Evolutionary conservation across 805 yeast species (phyloP).

Genomic region (Priceomyces fermenticarens): DNA sequence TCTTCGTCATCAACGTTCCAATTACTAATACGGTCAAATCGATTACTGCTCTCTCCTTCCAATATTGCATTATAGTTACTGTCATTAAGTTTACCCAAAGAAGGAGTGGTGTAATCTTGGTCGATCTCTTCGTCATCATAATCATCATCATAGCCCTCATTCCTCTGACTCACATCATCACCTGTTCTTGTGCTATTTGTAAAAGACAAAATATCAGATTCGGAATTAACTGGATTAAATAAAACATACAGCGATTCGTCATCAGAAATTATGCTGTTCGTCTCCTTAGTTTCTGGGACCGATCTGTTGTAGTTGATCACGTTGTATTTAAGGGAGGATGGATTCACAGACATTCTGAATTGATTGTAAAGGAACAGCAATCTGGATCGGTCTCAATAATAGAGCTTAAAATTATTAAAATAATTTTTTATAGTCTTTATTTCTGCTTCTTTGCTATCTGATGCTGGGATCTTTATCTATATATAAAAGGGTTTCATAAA

Average conservation of each 20-base stretch:
- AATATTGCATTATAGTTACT: slow-evolving; percentile 3
- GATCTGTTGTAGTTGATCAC: slow-evolving; percentile 1
- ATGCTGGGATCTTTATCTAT: too few relatives aligned
- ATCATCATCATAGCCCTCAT: slow-evolving; percentile 5
- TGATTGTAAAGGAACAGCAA: too few relatives aligned
- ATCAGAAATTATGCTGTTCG: slow-evolving; percentile 18
- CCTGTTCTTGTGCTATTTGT: slow-evolving; percentile 16
- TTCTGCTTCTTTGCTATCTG: too few relatives aligned
- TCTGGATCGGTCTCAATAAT: too few relatives aligned
- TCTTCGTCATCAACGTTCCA: slow-evolving; percentile 11
- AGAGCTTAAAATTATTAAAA: too few relatives aligned
- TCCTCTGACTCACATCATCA: slow-evolving; percentile 1
- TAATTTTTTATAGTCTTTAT: too few relatives aligned
- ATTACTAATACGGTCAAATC: slow-evolving; percentile 3
- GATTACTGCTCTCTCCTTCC: neutral
- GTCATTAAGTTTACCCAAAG: neutral
- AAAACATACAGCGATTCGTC: slow-evolving; percentile 25
- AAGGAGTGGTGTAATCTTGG: slow-evolving; percentile 5
- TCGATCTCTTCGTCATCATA: slow-evolving; percentile 4
- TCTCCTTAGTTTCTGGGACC: slow-evolving; percentile 4
- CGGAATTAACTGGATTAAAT: slow-evolving; percentile 21
- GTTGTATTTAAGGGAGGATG: slow-evolving; percentile 4
- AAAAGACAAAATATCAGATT: slow-evolving; percentile 25
- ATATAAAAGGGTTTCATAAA: too few relatives aligned
- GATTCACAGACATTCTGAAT: slow-evolving; percentile 5